phyloP scores from a whole-genome alignment of 2,329 filamentous ascomycete species.

The Fusarium chuoi region DNA sequence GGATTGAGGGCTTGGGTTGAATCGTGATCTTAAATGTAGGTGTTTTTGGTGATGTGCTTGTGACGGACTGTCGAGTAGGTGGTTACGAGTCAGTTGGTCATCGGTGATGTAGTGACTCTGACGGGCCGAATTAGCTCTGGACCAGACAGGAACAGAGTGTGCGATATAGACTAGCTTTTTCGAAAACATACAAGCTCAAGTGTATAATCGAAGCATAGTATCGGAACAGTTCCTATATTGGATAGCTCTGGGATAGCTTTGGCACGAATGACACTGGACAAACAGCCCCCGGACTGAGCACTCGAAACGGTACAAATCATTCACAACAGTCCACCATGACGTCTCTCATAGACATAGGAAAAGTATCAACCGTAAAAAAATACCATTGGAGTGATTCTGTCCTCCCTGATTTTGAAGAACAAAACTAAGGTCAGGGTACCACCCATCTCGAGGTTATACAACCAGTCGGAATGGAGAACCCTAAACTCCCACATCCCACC shows the following conservation, averaged over 20 bases:
- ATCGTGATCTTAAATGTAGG: not conserved
- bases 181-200: not conserved
- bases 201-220: not conserved
- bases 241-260: not conserved
- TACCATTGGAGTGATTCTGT: not conserved
- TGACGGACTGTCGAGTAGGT: not conserved
- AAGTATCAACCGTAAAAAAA: not conserved
- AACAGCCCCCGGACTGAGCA: not conserved
- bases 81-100: constrained; percentile 7
- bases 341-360: not conserved
- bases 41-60: not conserved
- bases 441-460: not conserved
- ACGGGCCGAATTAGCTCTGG: not conserved
- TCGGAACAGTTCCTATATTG: not conserved
- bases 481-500: constrained; percentile 9
- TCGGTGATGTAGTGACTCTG: not conserved
- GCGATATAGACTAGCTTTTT: not conserved
- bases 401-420: not conserved
- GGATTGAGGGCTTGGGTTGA: not conserved
- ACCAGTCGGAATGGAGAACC: constrained; percentile 21
- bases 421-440: not conserved
- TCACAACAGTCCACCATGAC: not conserved
- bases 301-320: not conserved
- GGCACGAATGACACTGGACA: not conserved
- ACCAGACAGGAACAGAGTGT: not conserved